Evolutionary conservation across 805 yeast species (phyloP).

Genomic region (Geotrichum ghanense): DNA sequence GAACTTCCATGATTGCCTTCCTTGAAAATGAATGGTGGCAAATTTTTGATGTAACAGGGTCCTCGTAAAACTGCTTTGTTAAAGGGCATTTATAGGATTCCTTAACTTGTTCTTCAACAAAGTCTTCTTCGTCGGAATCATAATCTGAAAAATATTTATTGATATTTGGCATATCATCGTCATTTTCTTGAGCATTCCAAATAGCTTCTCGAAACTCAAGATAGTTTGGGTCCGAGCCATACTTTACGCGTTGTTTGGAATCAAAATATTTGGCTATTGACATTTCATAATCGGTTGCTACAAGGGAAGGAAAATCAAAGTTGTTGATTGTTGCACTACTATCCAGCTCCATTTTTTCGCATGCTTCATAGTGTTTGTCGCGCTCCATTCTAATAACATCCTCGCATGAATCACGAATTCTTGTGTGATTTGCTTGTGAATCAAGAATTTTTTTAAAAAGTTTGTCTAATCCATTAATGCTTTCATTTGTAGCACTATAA

Average conservation of each 20-base stretch:
- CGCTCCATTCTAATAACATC: not conserved
- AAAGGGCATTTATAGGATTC: slow-evolving; percentile 23
- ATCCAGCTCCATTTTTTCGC: not conserved
- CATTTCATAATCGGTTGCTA: not conserved
- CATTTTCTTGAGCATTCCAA: slow-evolving; percentile 11
- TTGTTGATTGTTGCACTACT: too few relatives aligned
- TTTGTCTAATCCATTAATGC: not conserved
- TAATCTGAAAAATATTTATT: slow-evolving; percentile 10
- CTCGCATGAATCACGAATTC: not conserved
- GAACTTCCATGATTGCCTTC: slow-evolving; percentile 17
- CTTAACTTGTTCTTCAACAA: slow-evolving; percentile 17
- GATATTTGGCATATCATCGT: slow-evolving; percentile 13
- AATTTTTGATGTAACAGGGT: slow-evolving; percentile 21
- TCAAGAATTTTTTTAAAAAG: not conserved
- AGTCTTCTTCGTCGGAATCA: slow-evolving; percentile 19
- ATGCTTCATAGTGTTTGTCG: not conserved
- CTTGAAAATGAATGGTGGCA: slow-evolving; percentile 22
- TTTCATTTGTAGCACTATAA: not conserved
- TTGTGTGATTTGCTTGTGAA: not conserved
- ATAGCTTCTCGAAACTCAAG: slow-evolving; percentile 9
- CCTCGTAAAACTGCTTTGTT: slow-evolving; percentile 15
- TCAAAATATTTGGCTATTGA: not conserved
- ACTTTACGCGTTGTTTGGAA: not conserved
- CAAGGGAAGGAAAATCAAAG: not conserved
- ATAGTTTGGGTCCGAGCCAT: slow-evolving; percentile 1